These are phyloP conservation scores for Colletotrichum tanaceti DNA, from an alignment of 2,329 filamentous ascomycete species.

Conservation along the genomic window DNA sequence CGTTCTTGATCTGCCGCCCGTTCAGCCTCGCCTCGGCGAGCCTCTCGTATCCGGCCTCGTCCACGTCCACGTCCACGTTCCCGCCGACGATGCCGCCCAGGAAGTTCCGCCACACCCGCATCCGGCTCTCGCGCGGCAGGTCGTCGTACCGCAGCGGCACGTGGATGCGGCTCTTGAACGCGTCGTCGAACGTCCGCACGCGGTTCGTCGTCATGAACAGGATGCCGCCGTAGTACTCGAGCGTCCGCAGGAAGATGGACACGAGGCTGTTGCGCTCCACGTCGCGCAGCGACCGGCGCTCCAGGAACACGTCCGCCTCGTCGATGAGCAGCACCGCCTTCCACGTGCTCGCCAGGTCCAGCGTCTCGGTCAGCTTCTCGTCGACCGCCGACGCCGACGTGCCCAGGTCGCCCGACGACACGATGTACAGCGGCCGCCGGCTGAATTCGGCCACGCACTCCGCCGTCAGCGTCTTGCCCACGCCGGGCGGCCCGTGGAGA, in stretches of 20 bases:
- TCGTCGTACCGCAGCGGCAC: slow-evolving; percentile 85
- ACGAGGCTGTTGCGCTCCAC: slow-evolving; percentile 88
- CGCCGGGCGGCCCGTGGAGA: slow-evolving; percentile 60
- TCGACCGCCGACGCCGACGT: slow-evolving; percentile 74
- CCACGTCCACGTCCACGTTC: slow-evolving; percentile 47
- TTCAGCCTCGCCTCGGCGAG: slow-evolving; percentile 75
- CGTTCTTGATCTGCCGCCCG: slow-evolving; percentile 85
- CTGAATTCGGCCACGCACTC: slow-evolving; percentile 63
- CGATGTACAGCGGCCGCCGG: slow-evolving; percentile 61
- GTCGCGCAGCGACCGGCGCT: slow-evolving; percentile 84
- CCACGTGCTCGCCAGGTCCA: slow-evolving; percentile 87
- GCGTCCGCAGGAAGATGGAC: slow-evolving; percentile 68
- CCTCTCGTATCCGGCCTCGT: slow-evolving; percentile 63
- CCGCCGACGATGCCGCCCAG: slow-evolving; percentile 25
- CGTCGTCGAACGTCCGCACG: slow-evolving; percentile 82
- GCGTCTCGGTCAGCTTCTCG: slow-evolving; percentile 78
- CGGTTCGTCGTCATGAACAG: slow-evolving; percentile 65
- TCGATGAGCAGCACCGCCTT: slow-evolving; percentile 87
- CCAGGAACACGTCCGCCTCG: slow-evolving; percentile 86
- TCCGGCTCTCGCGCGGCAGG: slow-evolving; percentile 77
- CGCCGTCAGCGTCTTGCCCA: slow-evolving; percentile 63
- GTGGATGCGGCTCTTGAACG: slow-evolving; percentile 89
- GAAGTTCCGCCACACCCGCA: slow-evolving; percentile 38
- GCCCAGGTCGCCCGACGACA: slow-evolving; percentile 76
- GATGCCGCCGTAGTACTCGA: slow-evolving; percentile 64